Evolutionary conservation across 345 rosid species (phyloP).

Genomic region (Passiflora organensis): DNA sequence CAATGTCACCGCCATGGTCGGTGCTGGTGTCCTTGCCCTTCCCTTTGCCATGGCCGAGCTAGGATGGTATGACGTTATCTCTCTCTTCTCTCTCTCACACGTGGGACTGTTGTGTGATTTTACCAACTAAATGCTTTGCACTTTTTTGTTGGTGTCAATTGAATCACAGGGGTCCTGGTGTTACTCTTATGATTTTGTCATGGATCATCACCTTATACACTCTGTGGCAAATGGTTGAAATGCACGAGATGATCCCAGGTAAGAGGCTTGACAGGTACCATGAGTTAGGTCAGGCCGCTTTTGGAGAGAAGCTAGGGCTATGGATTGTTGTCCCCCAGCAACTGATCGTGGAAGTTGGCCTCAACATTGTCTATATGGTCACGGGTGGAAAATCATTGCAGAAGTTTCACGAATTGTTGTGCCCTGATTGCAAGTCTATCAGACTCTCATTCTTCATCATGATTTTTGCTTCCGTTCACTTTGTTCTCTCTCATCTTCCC

Average conservation of each 20-base stretch:
- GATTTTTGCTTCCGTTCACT: slow-evolving; percentile 66
- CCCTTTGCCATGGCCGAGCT: slow-evolving; percentile 79
- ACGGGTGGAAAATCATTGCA: slow-evolving; percentile 77
- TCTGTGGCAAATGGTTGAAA: slow-evolving; percentile 87
- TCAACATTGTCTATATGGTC: slow-evolving; percentile 68
- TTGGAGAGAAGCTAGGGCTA: slow-evolving; percentile 74
- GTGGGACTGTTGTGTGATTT: neutral
- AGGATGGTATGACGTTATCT: slow-evolving; percentile 48
- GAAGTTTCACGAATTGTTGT: slow-evolving; percentile 54
- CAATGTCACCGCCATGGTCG: slow-evolving; percentile 89
- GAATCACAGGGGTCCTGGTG: slow-evolving; percentile 65
- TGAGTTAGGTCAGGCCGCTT: slow-evolving; percentile 67
- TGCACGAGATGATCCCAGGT: slow-evolving; percentile 81
- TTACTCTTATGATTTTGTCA: slow-evolving; percentile 40
- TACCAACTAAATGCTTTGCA: no score
- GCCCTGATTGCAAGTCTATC: slow-evolving; percentile 43
- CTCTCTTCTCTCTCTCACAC: neutral
- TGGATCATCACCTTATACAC: slow-evolving; percentile 76
- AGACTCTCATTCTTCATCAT: slow-evolving; percentile 56
- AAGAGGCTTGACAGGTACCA: slow-evolving; percentile 76
- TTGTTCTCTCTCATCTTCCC: slow-evolving; percentile 68
- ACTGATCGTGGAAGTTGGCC: slow-evolving; percentile 61
- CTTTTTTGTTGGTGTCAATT: neutral
- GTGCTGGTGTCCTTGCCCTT: slow-evolving; percentile 85
- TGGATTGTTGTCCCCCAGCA: slow-evolving; percentile 84